These are phyloP conservation scores for Linderniella brevidens DNA, from an alignment of 257 asterid genomes.

Conservation along the genomic window DNA sequence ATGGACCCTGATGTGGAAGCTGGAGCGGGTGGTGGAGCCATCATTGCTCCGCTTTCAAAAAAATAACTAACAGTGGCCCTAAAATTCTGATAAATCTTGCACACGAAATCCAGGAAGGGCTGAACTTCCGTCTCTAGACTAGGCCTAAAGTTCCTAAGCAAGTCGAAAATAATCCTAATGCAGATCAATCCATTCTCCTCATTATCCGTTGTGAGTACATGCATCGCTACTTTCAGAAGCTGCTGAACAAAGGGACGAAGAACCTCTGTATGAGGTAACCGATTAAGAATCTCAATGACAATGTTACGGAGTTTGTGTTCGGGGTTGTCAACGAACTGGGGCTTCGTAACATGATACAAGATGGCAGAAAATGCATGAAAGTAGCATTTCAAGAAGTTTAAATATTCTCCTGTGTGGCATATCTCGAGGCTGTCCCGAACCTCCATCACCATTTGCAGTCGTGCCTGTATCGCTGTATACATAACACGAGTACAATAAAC, in stretches of 20 bases:
- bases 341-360: constrained; percentile 64
- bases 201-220: constrained; percentile 69
- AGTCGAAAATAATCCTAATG: constrained; percentile 85
- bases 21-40: constrained; percentile 64
- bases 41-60: constrained; percentile 86
- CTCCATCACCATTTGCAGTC: constrained; percentile 96
- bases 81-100: constrained; percentile 91
- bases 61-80: constrained; percentile 80
- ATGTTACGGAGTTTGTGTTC: constrained; percentile 94
- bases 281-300: constrained; percentile 80
- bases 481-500: constrained; percentile 1
- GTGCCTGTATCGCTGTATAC: constrained; percentile 58
- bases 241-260: constrained; percentile 93
- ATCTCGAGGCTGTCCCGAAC: constrained; percentile 97
- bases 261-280: constrained; percentile 96
- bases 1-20: constrained; percentile 39
- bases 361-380: constrained; percentile 82
- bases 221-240: constrained; percentile 96
- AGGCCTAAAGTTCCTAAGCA: constrained; percentile 93
- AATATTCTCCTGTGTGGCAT: constrained; percentile 98
- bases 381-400: constrained; percentile 78
- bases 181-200: constrained; percentile 95
- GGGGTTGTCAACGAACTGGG: constrained; percentile 63
- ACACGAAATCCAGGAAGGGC: constrained; percentile 94
- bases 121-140: constrained; percentile 88